Percentiles rank a stretch among this genome's conserved stretches.
Evolutionary conservation across 2,329 filamentous ascomycete genomes (phyloP).

Genomic region (Teratosphaeria gauchensis): DNA sequence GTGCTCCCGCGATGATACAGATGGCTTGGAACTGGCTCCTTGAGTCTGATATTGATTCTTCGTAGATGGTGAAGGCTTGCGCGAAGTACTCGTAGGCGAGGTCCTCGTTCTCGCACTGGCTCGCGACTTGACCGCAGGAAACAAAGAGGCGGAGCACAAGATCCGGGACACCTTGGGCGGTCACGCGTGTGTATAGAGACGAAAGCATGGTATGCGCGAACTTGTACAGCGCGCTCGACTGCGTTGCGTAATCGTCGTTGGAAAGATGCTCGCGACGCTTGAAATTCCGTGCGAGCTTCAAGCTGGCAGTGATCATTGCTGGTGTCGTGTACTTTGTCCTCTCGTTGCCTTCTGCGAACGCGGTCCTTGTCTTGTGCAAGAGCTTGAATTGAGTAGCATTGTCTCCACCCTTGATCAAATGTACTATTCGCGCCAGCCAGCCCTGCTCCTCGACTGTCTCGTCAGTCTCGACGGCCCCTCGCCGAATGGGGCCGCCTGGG

Average conservation of each 20-base stretch:
- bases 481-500: constrained; percentile 63
- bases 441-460: constrained; percentile 98
- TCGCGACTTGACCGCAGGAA: constrained; percentile 83
- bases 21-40: constrained; percentile 97
- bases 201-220: constrained; percentile 88
- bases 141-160: constrained; percentile 83
- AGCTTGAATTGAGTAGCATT: constrained; percentile 90
- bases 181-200: constrained; percentile 78
- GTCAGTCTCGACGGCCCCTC: constrained; percentile 76
- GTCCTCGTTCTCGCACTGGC: constrained; percentile 86
- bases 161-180: constrained; percentile 62
- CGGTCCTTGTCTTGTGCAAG: constrained; percentile 76
- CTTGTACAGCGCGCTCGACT: constrained; percentile 79
- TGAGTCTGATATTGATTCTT: constrained; percentile 90
- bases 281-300: constrained; percentile 80
- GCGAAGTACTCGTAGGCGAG: constrained; percentile 97
- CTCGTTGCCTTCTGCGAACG: constrained; percentile 85
- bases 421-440: constrained; percentile 86
- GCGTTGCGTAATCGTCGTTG: constrained; percentile 62
- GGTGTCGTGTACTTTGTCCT: constrained; percentile 93
- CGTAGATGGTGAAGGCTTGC: constrained; percentile 95
- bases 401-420: constrained; percentile 70
- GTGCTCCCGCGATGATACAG: constrained; percentile 78
- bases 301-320: constrained; percentile 76
- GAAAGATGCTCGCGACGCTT: constrained; percentile 85